phyloP scores from a whole-genome alignment of 306 rosid species.

The Lithocarpus polystachyus region DNA sequence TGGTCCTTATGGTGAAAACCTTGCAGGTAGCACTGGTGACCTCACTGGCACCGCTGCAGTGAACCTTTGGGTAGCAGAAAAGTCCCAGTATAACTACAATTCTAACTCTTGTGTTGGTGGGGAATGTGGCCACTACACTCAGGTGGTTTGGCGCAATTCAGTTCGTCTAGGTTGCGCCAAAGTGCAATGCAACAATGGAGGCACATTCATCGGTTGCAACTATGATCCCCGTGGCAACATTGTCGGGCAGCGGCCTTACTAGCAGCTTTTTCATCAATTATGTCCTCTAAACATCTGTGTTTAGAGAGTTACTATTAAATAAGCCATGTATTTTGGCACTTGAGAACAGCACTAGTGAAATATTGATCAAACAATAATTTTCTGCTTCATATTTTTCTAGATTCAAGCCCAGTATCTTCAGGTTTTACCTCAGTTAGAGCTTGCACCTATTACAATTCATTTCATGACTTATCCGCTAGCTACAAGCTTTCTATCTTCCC shows the following conservation, averaged over 20 bases:
- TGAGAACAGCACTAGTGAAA: no score
- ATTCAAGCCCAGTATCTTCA: no score
- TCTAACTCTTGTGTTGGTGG: constrained; percentile 29
- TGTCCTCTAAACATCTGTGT: no score
- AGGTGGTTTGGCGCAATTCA: constrained; percentile 41
- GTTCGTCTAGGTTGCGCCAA: constrained; percentile 39
- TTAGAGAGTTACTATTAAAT: no score
- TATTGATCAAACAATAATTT: no score
- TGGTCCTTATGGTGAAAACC: constrained; percentile 36
- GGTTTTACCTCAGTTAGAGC: no score
- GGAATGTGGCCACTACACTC: constrained; percentile 34
- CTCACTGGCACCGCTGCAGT: constrained; percentile 18
- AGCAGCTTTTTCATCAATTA: background rate
- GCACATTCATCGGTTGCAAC: constrained; percentile 22
- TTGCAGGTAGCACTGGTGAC: constrained; percentile 19
- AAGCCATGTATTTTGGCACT: no score
- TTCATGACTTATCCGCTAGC: no score
- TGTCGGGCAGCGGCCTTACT: constrained; percentile 8
- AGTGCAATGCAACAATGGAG: constrained; percentile 28
- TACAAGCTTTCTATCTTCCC: no score
- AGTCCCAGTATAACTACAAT: constrained; percentile 18
- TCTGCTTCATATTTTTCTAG: no score
- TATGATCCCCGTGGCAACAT: constrained; percentile 36
- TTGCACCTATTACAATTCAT: no score
- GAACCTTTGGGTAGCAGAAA: constrained; percentile 33